Base-by-base conservation (phyloP, 345 rosid genomes). In the Boechera divaricarpa region DNA sequence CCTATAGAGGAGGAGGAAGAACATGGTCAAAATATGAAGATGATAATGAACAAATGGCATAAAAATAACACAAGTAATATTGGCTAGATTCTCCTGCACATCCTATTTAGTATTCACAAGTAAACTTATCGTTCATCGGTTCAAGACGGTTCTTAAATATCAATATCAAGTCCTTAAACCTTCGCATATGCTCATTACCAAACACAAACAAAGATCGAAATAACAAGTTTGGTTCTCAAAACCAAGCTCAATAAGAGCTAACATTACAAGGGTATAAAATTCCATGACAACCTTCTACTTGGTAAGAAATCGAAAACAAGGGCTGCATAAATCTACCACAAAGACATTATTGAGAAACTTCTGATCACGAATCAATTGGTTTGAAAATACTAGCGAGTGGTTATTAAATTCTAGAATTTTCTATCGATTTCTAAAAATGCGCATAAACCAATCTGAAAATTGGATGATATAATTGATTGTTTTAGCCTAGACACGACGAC, bases 11-110 rank as follows among this genome's bases (percentile, higher is more conserved):
- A 28, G 4, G 7, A 68, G 6, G 6, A 75, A 24, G 26, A 64
- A 12, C 15, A 75, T 16, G 1, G 35, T 60, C 48, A 77, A 45
- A 47, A 21, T 26, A 47, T 39, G 56, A 64, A 49, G 39, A 61
- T n/a, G 16, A 31, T 59, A 47, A 41, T 33, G 42, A 62, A 76
- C 39, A 69, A 76, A 5, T 2, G 6, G 31, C 54, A 69, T 10
- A 49, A 28, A 12, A 9, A 36, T 7, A 58, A 8, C 8, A 39
- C 5, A 24, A 3, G 36, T 21, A 13, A 11, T 16, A 70, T 18
- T 0, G 45, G 3, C 45, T 16, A 31, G 21, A 56, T 6, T 56
- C 12, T 42, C 9, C 18, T 31, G 18, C 32, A 57, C 55, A 44
- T 38, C 15, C 53, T 26, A 63, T 42, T 63, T 42, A 35, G 18